Evolutionary conservation across 2,329 filamentous ascomycete genomes (phyloP), one percentile per base, ranked within the genome.

Genomic region (Hawksworthiomyces lignivorus): DNA sequence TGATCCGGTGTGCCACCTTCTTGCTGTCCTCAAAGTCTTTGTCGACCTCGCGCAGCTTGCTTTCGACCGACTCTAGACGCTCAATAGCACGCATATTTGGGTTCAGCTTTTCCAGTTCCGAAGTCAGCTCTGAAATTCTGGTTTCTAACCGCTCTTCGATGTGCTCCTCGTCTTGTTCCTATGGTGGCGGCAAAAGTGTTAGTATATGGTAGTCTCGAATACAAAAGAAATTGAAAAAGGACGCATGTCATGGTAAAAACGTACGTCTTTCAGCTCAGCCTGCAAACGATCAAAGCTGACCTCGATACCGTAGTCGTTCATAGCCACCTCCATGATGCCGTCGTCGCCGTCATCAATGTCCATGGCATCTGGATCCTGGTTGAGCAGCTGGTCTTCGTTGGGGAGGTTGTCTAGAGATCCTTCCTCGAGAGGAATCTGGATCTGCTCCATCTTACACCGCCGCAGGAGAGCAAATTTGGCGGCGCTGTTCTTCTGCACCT

Each of bases 41-140:
- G 54, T 96, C 89, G 1, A 87, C 90, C 45, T 82, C 75, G 50
- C 86, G 82, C 19, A 96, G 80, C 47, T 89, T 82, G 39, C 79
- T 75, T 60, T 94, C 85, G 8, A 94, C 89, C 18, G 80, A 82
- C 57, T 92, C 86, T 5, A 98, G 73, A 37, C 90, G 85, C 57
- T 97, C 88, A 62, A 89, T 87, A 8, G 90, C 92, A 54, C 90
- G 87, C 79, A 95, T 94, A 62, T 98, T 97, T 20, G 92, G 92
- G 48, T 92, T 89, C 62, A 97, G 82, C 63, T 95, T 95, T 58
- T 95, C 88, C 17, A 98, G 77, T 52, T 95, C 86, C 24, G 74
- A 69, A 33, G 81, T 80, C 9, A 98, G 72, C 21, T 74, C 73
- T 17, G 75, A 70, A 50, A 98, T 87, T 54, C 80, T 82, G 41